Percentiles rank a stretch among this genome's conserved stretches.
Conservation (phyloP, 352 stramenopile genomes). For the Globisporangium orthogonon region DNA sequence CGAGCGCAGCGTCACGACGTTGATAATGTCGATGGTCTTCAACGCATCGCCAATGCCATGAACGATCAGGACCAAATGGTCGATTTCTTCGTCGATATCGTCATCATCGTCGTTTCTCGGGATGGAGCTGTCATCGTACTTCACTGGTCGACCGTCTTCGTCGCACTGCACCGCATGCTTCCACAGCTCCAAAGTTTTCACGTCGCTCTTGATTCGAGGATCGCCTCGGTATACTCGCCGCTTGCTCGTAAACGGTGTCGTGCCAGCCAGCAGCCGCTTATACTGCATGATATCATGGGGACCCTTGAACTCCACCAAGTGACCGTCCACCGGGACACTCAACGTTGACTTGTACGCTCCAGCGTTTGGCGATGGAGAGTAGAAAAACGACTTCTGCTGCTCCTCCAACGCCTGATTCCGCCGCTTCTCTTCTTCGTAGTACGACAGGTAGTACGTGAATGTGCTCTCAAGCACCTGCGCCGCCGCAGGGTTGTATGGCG, state of each 20-base stretch:
- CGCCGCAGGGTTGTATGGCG: slow-evolving; percentile 60
- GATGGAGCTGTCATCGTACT: slow-evolving; percentile 4
- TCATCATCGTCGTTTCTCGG: slow-evolving; percentile 44
- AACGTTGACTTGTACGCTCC: slow-evolving; percentile 40
- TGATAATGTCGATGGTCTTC: slow-evolving; percentile 83
- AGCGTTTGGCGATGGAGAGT: slow-evolving; percentile 18
- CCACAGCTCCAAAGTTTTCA: slow-evolving; percentile 47
- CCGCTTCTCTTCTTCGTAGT: slow-evolving; percentile 61
- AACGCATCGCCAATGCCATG: slow-evolving; percentile 88
- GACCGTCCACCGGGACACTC: slow-evolving; percentile 66
- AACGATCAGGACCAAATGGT: slow-evolving; percentile 85
- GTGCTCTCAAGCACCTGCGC: slow-evolving; percentile 43
- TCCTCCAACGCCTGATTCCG: slow-evolving; percentile 39
- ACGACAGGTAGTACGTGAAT: slow-evolving; percentile 71
- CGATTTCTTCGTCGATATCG: slow-evolving; percentile 72
- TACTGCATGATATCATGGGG: slow-evolving; percentile 79
- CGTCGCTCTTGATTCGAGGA: slow-evolving; percentile 57
- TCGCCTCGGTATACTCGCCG: slow-evolving; percentile 72
- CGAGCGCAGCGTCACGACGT: slow-evolving; percentile 72
- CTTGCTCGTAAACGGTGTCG: slow-evolving; percentile 77
- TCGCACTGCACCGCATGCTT: slow-evolving; percentile 44
- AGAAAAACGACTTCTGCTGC: slow-evolving; percentile 41
- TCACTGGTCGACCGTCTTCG: slow-evolving; percentile 4
- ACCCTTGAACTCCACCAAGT: slow-evolving; percentile 81
- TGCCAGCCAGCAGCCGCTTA: slow-evolving; percentile 65